Conservation (phyloP, 768 basidiomycete species). For the Russula earlei region DNA sequence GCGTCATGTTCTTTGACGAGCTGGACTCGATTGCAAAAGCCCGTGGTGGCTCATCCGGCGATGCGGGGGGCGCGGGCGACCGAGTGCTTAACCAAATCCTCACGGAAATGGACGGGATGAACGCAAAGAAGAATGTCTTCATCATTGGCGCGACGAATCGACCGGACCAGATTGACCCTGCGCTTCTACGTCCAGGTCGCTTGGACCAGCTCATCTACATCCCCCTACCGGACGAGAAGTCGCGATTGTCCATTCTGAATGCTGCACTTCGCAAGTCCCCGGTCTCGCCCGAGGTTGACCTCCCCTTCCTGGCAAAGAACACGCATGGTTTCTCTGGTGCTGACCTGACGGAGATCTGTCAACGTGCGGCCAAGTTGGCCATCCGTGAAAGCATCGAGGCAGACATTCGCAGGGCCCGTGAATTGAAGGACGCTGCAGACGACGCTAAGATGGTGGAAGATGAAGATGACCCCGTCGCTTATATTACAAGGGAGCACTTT, state of each 20-base stretch:
- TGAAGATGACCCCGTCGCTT: conserved; percentile 81
- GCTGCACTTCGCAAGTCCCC: conserved; percentile 92
- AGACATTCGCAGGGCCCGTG: conserved; percentile 73
- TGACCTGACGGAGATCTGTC: conserved; percentile 98
- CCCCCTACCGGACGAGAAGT: conserved; percentile 90
- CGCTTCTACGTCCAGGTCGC: conserved; percentile 92
- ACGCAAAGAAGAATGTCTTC: conserved; percentile 98
- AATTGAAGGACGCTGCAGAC: conserved; percentile 62
- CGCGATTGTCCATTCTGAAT: conserved; percentile 83
- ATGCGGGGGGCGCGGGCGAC: conserved; percentile 94
- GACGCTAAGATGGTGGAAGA: conserved; percentile 66
- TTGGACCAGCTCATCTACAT: conserved; percentile 99
- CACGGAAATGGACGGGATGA: conserved; percentile 99
- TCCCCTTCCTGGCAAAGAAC: conserved; percentile 77
- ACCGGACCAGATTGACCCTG: conserved; percentile 91
- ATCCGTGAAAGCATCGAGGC: conserved; percentile 92
- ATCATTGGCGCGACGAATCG: conserved; percentile 96
- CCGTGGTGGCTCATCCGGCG: conserved; percentile 77
- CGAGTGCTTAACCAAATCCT: conserved; percentile 96
- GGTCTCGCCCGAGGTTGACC: conserved; percentile 71
- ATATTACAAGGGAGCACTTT: conserved; percentile 89
- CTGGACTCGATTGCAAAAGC: conserved; percentile 98
- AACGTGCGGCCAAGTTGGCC: conserved; percentile 93
- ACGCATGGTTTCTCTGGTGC: conserved; percentile 99
- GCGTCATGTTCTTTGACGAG: conserved; percentile 99